Percentiles rank a stretch among this genome's conserved stretches.
phyloP scores from a whole-genome alignment of 1,284 basidiomycete species.

The Ustilago loliicola region DNA sequence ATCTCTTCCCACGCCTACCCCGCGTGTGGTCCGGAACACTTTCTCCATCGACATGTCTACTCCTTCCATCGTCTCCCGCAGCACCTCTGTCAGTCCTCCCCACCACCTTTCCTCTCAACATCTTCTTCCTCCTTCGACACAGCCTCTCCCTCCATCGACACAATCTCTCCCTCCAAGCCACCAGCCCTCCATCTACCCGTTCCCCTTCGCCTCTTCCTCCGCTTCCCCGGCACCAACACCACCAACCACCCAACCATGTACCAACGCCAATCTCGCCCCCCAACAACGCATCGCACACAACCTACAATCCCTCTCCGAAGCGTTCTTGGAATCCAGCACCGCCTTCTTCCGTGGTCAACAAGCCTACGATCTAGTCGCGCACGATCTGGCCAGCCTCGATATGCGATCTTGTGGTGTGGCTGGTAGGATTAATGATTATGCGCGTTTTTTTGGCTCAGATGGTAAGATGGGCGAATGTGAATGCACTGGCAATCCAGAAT shows the following conservation, averaged over 20 bases:
- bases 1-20: not conserved
- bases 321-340: not conserved
- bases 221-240: not conserved
- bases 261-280: not conserved
- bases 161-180: not conserved
- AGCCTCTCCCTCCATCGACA: not conserved
- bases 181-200: not conserved
- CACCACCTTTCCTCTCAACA: not conserved
- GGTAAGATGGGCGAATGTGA: not conserved
- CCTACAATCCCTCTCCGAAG: not conserved
- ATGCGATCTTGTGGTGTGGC: not conserved
- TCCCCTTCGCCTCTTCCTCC: not conserved
- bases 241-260: not conserved
- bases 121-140: not conserved
- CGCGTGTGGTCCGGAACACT: not conserved
- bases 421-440: not conserved
- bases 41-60: not conserved
- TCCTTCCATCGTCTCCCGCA: not conserved
- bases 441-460: not conserved
- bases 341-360: not conserved
- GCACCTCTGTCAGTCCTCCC: too few relatives aligned
- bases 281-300: slow-evolving; percentile 3
- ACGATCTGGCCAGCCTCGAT: not conserved
- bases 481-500: slow-evolving; percentile 1
- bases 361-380: not conserved